Conservation (phyloP, 805 yeast species). For the Kodamaea kakaduensis region DNA sequence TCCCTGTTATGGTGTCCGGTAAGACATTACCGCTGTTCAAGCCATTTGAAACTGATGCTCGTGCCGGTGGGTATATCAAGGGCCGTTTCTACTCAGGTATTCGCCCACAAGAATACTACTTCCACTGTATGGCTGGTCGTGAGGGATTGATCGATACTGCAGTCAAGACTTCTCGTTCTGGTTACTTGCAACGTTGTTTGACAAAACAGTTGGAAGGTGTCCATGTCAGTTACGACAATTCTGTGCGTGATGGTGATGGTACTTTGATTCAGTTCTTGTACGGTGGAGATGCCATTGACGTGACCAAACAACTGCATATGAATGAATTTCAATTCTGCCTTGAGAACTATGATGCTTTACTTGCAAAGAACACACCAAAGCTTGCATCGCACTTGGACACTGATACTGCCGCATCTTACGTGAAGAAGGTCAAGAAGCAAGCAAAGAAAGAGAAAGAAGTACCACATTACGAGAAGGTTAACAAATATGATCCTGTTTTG, state of each 20-base stretch:
- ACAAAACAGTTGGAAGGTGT: slow-evolving; percentile 98
- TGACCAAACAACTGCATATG: slow-evolving; percentile 91
- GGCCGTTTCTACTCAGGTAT: slow-evolving; percentile 97
- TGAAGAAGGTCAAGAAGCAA: slow-evolving; percentile 76
- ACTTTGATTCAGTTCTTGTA: slow-evolving; percentile 89
- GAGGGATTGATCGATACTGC: slow-evolving; percentile 99
- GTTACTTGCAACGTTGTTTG: slow-evolving; percentile 96
- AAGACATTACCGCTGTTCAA: slow-evolving; percentile 95
- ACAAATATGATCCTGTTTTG: slow-evolving; percentile 83
- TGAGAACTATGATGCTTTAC: slow-evolving; percentile 82
- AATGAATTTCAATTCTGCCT: slow-evolving; percentile 89
- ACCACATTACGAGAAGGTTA: slow-evolving; percentile 59
- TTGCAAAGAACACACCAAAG: slow-evolving; percentile 83
- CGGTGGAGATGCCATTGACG: slow-evolving; percentile 97
- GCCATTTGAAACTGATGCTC: slow-evolving; percentile 93
- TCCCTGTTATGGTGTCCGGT: slow-evolving; percentile 98
- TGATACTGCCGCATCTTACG: slow-evolving; percentile 72
- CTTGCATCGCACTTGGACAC: slow-evolving; percentile 76
- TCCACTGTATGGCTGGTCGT: slow-evolving; percentile 99
- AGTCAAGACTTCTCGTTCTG: slow-evolving; percentile 96
- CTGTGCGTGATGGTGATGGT: slow-evolving; percentile 95
- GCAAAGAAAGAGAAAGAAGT: slow-evolving; percentile 57
- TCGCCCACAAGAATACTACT: slow-evolving; percentile 96
- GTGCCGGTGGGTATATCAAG: slow-evolving; percentile 98
- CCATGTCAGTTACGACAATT: slow-evolving; percentile 87